A percentile compares a stretch with the other conserved stretches of the same genome.
phyloP scores from a whole-genome alignment of 2,329 filamentous ascomycete genomes.

The Aspergillus sp. region DNA sequence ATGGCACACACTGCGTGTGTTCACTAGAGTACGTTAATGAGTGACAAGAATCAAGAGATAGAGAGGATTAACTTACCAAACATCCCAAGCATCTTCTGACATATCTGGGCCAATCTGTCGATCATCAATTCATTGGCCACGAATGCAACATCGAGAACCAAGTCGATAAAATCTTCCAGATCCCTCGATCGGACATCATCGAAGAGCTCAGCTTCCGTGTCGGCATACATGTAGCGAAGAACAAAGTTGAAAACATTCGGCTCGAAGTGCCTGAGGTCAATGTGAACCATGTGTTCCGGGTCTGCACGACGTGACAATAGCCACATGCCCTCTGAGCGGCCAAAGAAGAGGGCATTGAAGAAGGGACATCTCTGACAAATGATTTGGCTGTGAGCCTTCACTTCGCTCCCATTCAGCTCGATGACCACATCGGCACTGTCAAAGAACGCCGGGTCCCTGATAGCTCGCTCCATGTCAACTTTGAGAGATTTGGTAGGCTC shows the following conservation, averaged over 20 bases:
- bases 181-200: constrained; percentile 70
- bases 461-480: constrained; percentile 69
- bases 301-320: constrained; percentile 65
- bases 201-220: constrained; percentile 78
- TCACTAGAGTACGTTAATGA: constrained; percentile 54
- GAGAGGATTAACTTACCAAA: constrained; percentile 58
- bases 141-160: constrained; percentile 87
- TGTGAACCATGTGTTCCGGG: constrained; percentile 57
- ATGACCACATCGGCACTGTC: constrained; percentile 77
- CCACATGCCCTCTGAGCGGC: constrained; percentile 85
- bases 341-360: constrained; percentile 85
- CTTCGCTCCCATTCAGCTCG: constrained; percentile 70
- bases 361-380: constrained; percentile 86
- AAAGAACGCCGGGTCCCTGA: constrained; percentile 70
- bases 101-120: constrained; percentile 83
- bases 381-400: constrained; percentile 74
- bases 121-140: constrained; percentile 95
- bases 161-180: constrained; percentile 81
- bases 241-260: constrained; percentile 75
- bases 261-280: constrained; percentile 82
- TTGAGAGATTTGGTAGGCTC: constrained; percentile 65
- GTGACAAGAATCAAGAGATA: not conserved
- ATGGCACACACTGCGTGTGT: constrained; percentile 78
- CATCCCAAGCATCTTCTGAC: constrained; percentile 77
- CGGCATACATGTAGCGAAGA: constrained; percentile 78